Percentiles rank a stretch among this genome's conserved stretches.
Evolutionary conservation across 2,329 filamentous ascomycete species (phyloP).

Genomic region (Aspergillus thermomutatus): DNA sequence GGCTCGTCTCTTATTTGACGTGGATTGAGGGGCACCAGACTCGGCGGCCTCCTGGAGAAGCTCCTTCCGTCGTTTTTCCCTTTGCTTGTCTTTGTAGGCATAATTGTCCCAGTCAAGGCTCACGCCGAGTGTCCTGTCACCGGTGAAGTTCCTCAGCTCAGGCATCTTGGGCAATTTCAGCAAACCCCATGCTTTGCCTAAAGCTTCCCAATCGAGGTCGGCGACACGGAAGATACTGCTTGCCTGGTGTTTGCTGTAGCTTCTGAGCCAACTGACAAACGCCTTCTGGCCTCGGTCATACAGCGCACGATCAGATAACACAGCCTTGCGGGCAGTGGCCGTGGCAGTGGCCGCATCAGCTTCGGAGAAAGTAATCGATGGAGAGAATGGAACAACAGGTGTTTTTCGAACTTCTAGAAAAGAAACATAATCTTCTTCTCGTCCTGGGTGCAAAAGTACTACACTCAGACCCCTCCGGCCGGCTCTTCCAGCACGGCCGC

Average conservation of each 20-base stretch:
- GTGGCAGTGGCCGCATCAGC: conserved; percentile 59
- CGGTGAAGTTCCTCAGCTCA: conserved; percentile 71
- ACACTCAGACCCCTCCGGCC: conserved; percentile 75
- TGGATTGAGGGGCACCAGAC: conserved; percentile 30
- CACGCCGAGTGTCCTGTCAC: conserved; percentile 61
- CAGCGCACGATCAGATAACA: conserved; percentile 60
- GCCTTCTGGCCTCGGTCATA: conserved; percentile 87
- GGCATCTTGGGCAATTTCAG: conserved; percentile 91
- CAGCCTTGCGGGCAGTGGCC: conserved; percentile 57
- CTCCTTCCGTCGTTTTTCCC: conserved; percentile 63
- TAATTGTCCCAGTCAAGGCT: conserved; percentile 61
- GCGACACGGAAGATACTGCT: conserved; percentile 81
- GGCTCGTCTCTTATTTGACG: conserved; percentile 52
- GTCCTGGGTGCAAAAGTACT: conserved; percentile 77
- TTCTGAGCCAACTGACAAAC: conserved; percentile 90
- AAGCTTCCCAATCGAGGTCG: conserved; percentile 80
- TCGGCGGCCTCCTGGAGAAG: conserved; percentile 51
- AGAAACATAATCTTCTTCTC: conserved; percentile 84
- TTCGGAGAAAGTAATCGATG: conserved; percentile 58
- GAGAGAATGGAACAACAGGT: conserved; percentile 64
- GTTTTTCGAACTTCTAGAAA: conserved; percentile 87
- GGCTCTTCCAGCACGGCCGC: conserved; percentile 61
- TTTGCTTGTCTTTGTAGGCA: conserved; percentile 67
- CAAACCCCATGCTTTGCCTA: conserved; percentile 81
- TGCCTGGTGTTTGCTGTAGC: conserved; percentile 87